These are phyloP conservation scores for Mentha longifolia DNA, from an alignment of 257 asterid genomes.

Conservation along the genomic window DNA sequence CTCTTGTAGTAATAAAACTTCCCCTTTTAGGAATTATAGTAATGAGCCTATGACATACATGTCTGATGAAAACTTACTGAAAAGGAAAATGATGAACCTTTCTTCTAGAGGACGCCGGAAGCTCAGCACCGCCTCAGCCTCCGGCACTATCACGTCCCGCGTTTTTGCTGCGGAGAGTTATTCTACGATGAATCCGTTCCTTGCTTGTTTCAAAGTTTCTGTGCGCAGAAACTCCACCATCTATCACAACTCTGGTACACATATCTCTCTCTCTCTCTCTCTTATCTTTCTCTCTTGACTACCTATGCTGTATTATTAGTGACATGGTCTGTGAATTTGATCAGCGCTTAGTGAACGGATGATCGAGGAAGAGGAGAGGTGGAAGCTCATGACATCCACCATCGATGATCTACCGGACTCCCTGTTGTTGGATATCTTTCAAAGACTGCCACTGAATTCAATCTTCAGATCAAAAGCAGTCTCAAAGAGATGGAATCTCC, in stretches of 20 bases:
- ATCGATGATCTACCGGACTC: slow-evolving; percentile 30
- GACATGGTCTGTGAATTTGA: slow-evolving; percentile 1
- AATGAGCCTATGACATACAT: background rate
- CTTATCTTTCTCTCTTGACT: background rate
- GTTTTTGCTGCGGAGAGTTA: background rate
- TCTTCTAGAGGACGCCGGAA: background rate
- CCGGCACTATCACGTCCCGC: background rate
- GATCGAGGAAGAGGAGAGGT: slow-evolving; percentile 30
- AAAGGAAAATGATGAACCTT: background rate
- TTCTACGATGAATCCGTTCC: background rate
- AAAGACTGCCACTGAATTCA: slow-evolving; percentile 23
- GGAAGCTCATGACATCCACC: background rate
- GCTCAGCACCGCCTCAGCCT: background rate
- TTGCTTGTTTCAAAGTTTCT: slow-evolving; percentile 18
- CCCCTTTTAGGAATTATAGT: background rate
- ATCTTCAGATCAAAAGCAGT: slow-evolving; percentile 27
- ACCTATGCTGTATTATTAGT: background rate
- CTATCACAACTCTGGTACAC: slow-evolving; percentile 28
- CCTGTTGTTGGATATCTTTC: slow-evolving; percentile 22
- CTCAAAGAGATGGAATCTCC: slow-evolving; percentile 25
- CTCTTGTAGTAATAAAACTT: background rate
- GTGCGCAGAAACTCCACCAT: slow-evolving; percentile 19
- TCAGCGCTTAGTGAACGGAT: slow-evolving; percentile 24
- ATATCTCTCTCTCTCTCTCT: background rate
- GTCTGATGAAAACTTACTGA: background rate